These are phyloP conservation scores for Sphaerulina musiva DNA, from an alignment of 2,329 filamentous ascomycete species.

Conservation along the genomic window DNA sequence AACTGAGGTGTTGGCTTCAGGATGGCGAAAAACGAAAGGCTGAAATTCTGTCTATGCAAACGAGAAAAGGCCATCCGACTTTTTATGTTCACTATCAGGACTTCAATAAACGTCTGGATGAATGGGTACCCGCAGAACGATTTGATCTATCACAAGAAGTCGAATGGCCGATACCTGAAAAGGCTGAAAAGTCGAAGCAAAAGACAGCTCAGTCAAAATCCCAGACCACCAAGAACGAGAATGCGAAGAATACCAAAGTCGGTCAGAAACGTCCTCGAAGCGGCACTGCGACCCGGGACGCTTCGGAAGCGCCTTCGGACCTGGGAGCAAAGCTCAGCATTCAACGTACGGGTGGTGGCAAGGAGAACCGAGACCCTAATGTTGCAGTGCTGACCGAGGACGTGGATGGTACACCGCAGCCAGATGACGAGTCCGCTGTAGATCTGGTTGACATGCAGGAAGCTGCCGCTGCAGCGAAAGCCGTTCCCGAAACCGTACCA, in stretches of 20 bases:
- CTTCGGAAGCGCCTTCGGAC: slow-evolving; percentile 37
- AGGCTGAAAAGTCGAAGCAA: slow-evolving; percentile 77
- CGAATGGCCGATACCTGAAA: slow-evolving; percentile 91
- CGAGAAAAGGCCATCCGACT: slow-evolving; percentile 77
- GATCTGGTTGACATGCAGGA: slow-evolving; percentile 49
- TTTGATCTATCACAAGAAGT: slow-evolving; percentile 87
- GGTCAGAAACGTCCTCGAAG: slow-evolving; percentile 42
- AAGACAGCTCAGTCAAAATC: slow-evolving; percentile 39
- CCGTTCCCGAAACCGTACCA: slow-evolving; percentile 41
- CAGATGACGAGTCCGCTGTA: slow-evolving; percentile 48
- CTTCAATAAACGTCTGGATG: slow-evolving; percentile 84
- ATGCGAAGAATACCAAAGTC: slow-evolving; percentile 39
- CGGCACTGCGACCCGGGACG: slow-evolving; percentile 39
- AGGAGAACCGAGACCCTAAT: slow-evolving; percentile 51
- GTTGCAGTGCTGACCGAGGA: slow-evolving; percentile 43
- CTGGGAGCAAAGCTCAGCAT: slow-evolving; percentile 49
- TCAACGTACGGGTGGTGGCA: slow-evolving; percentile 48
- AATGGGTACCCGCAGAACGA: slow-evolving; percentile 79
- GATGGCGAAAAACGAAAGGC: slow-evolving; percentile 82
- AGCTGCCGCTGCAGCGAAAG: slow-evolving; percentile 48
- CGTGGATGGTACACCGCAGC: slow-evolving; percentile 43
- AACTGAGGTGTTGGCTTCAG: slow-evolving; percentile 33
- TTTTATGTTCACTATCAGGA: slow-evolving; percentile 98
- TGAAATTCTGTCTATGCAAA: slow-evolving; percentile 91
- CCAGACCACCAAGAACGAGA: slow-evolving; percentile 30